Conservation (phyloP, 305 asterid species). For the Solanum aculeatissimum region DNA sequence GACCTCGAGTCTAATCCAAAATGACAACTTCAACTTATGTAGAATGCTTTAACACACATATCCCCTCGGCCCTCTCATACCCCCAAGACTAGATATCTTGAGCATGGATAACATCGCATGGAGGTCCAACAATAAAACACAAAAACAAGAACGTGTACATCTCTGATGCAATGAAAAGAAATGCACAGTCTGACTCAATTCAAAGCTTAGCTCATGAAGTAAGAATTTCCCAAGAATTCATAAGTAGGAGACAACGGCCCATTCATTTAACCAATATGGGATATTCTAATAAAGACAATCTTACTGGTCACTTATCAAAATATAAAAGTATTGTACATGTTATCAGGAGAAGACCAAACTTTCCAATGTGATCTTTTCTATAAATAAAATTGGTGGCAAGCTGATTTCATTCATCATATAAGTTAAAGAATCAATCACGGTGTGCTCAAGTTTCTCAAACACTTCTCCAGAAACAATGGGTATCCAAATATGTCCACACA, state of each 20-base stretch:
- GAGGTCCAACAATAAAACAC: neutral
- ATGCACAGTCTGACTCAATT: neutral
- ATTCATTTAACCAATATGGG: neutral
- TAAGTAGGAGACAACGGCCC: neutral
- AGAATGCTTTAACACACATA: neutral
- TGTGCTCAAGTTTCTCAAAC: neutral
- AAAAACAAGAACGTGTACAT: neutral
- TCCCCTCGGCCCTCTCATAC: neutral
- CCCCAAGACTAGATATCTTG: neutral
- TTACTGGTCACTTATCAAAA: neutral
- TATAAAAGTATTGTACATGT: neutral
- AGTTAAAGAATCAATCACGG: neutral
- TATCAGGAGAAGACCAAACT: neutral
- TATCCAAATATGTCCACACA: neutral
- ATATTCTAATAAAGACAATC: neutral
- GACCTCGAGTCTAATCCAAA: neutral
- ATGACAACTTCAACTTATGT: neutral
- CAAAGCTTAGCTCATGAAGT: neutral
- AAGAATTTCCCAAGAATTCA: neutral
- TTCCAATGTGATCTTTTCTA: neutral
- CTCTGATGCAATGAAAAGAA: neutral
- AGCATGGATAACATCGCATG: neutral
- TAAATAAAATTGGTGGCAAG: neutral
- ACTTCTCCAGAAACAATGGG: neutral
- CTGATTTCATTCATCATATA: neutral